Evolutionary conservation across 768 basidiomycete genomes (phyloP), one percentile per base, ranked within the genome.

Genomic region (Leccinum broughii): DNA sequence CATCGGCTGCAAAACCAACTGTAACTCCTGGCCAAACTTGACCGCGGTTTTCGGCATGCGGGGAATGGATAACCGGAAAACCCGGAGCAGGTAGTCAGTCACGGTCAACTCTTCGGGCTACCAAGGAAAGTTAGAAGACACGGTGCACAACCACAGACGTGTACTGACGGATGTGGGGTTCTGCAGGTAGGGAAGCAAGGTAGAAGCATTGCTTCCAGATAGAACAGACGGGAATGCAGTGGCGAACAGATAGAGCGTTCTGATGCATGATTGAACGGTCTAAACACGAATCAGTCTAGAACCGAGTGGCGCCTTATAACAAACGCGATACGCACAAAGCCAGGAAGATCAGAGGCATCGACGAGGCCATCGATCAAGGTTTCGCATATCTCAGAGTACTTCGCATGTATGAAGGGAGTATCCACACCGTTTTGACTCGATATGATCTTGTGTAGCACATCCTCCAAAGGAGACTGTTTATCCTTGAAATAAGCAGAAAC

Each of bases 151-250:
- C 37, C 44, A 55, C 22, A 32, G 3, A 26, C 26, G 30, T n/a
- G 1, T 54, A 74, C 85, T 67, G 70, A 95, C 93, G 15, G 87
- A 86, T 5, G 83, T 82, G 0, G 90, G 85, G 63, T 87, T 90
- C 72, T 93, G 94, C 53, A 99, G 80, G 71, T 98, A 98, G 0
- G 95, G 94, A 3, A 98, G 78, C 4, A 99, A 79, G 0, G 90
- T 91, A 2, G 87, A 87, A 0, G 95, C 97, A 62, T 92, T 90
- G 1, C 84, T 78, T 4, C 88, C 87, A 26, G 93, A 90, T n/a
- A 99, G 80, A 30, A 96, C 81, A 4, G 86, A 82, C 0, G 95
- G 92, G 72, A 94, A 87, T 0, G 94, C 92, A 3, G 87, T 84
- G 6, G 87, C 83, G 66, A 98, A 87, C 1, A 95, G 74, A 70